Evolutionary conservation across 257 asterid genomes (phyloP).

Genomic region (Misopates orontium): DNA sequence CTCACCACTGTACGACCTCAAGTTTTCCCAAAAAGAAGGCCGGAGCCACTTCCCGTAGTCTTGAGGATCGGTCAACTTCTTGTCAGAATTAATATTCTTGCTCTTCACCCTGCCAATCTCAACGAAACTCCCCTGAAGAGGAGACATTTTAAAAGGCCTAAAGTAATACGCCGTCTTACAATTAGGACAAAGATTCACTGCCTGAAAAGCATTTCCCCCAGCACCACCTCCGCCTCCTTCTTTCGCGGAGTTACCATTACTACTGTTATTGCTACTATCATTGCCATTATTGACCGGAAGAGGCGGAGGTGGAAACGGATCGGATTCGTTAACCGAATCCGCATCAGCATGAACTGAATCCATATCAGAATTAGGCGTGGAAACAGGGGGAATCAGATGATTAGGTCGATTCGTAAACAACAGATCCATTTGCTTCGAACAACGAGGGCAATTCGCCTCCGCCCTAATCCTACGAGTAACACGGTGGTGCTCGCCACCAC

Average conservation of each 20-base stretch:
- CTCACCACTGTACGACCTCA: slow-evolving; percentile 69
- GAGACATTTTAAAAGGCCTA: slow-evolving; percentile 72
- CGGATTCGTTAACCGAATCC: not conserved
- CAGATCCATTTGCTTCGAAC: slow-evolving; percentile 91
- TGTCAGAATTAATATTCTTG: slow-evolving; percentile 49
- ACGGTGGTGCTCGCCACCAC: slow-evolving; percentile 37
- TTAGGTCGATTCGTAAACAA: slow-evolving; percentile 63
- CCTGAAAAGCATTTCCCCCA: slow-evolving; percentile 57
- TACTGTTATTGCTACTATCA: not conserved
- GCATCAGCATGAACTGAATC: slow-evolving; percentile 26
- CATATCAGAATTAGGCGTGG: slow-evolving; percentile 28
- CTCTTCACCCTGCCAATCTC: slow-evolving; percentile 77
- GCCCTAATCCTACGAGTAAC: slow-evolving; percentile 69
- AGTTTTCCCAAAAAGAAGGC: slow-evolving; percentile 79
- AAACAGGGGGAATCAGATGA: slow-evolving; percentile 58
- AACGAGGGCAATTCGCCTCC: slow-evolving; percentile 93
- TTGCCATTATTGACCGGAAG: not conserved
- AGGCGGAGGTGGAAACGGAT: slow-evolving; percentile 4
- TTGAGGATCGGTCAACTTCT: slow-evolving; percentile 43
- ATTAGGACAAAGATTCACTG: slow-evolving; percentile 85
- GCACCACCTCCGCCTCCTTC: slow-evolving; percentile 40
- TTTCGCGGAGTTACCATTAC: slow-evolving; percentile 20
- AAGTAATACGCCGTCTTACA: slow-evolving; percentile 88
- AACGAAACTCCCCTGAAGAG: slow-evolving; percentile 80
- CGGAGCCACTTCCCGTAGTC: slow-evolving; percentile 55